Percentiles rank a stretch among this genome's conserved stretches.
Evolutionary conservation across 768 basidiomycete genomes (phyloP).

Genomic region (Nevesoporus exiguus): DNA sequence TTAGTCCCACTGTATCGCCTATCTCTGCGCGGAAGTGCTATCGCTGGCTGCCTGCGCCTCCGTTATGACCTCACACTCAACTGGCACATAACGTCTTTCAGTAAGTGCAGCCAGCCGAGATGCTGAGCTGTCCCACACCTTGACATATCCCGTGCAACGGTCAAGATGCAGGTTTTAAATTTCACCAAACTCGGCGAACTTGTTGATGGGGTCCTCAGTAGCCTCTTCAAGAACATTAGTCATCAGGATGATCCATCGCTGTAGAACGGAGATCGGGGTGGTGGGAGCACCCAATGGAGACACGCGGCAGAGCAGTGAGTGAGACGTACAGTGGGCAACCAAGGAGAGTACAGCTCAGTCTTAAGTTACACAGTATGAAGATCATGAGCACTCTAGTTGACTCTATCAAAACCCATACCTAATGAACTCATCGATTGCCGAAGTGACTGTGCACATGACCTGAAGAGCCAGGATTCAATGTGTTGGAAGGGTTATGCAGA

Average conservation of each 20-base stretch:
- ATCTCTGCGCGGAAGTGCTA: slow-evolving; percentile 86
- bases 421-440: slow-evolving; percentile 12
- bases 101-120: neutral
- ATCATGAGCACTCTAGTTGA: slow-evolving; percentile 59
- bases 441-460: no score
- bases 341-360: slow-evolving; percentile 74
- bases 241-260: slow-evolving; percentile 99
- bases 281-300: slow-evolving; percentile 2
- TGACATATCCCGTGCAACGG: slow-evolving; percentile 96
- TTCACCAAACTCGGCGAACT: slow-evolving; percentile 95
- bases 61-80: slow-evolving; percentile 94
- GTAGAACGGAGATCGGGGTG: slow-evolving; percentile 13
- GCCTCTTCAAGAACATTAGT: slow-evolving; percentile 98
- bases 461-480: no score
- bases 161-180: slow-evolving; percentile 98
- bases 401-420: slow-evolving; percentile 64
- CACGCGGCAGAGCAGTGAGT: neutral
- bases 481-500: no score
- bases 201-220: slow-evolving; percentile 93
- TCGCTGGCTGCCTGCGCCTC: slow-evolving; percentile 95
- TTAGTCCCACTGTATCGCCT: slow-evolving; percentile 85
- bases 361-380: no score
- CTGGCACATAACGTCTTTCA: slow-evolving; percentile 91
- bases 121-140: slow-evolving; percentile 50
- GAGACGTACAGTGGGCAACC: slow-evolving; percentile 82